phyloP scores from a whole-genome alignment of 2,329 filamentous ascomycete genomes.

The Onygena corvina region DNA sequence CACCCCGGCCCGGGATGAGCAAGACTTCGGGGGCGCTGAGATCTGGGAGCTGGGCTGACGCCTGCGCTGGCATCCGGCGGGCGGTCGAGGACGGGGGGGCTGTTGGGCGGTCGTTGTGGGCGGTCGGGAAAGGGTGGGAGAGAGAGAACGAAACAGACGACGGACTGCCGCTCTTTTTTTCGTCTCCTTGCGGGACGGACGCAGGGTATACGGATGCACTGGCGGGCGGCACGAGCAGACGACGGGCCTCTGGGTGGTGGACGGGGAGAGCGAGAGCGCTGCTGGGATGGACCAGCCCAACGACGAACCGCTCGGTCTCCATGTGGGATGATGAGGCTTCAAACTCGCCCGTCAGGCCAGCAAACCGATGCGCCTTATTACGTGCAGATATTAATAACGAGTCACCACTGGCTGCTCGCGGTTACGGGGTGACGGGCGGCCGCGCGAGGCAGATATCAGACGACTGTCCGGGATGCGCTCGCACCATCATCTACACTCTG shows the following conservation, averaged over 20 bases:
- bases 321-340: constrained; percentile 6
- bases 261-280: neutral
- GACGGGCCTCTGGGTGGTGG: neutral
- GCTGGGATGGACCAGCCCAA: constrained; percentile 2
- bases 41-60: neutral
- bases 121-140: too few species aligned
- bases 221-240: neutral
- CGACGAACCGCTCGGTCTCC: constrained; percentile 4
- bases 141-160: neutral
- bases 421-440: neutral
- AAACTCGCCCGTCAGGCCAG: neutral
- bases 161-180: neutral
- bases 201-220: neutral
- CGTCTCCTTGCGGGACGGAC: too few species aligned
- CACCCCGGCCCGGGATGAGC: constrained; percentile 1
- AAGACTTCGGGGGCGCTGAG: constrained; percentile 2
- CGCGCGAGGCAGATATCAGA: neutral
- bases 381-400: constrained; percentile 4
- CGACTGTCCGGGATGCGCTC: too few species aligned
- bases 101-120: too few species aligned
- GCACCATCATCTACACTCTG: too few species aligned
- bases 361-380: constrained; percentile 5
- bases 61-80: constrained; percentile 2
- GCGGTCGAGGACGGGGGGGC: neutral
- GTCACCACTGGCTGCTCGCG: neutral